Conservation (phyloP, 2,329 filamentous ascomycete genomes). For the Pseudonectria foliicola region DNA sequence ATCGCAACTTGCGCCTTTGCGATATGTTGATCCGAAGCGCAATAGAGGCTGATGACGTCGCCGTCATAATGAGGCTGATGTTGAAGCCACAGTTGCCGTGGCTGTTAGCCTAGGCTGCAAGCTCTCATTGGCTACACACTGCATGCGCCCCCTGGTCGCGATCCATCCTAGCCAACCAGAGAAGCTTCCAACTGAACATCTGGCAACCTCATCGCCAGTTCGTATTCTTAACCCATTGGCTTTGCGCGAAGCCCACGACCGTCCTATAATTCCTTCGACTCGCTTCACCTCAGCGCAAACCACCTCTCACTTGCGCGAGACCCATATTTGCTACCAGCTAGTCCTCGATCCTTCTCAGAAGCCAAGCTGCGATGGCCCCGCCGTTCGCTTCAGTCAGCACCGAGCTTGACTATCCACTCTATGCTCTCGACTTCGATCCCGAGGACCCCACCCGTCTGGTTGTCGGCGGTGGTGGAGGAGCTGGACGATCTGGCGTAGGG, state of each 20-base stretch:
- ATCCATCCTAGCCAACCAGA: conserved; percentile 13
- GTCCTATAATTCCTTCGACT: too few relatives aligned
- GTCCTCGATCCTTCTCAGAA: background rate
- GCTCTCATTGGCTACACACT: conserved; percentile 8
- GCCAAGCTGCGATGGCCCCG: conserved; percentile 26
- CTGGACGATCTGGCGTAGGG: conserved; percentile 70
- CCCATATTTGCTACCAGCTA: too few relatives aligned
- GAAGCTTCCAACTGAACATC: conserved; percentile 16
- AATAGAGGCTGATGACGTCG: background rate
- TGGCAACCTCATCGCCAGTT: conserved; percentile 13
- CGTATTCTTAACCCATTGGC: conserved; percentile 7
- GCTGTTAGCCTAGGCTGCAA: conserved; percentile 5
- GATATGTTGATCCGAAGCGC: conserved; percentile 1
- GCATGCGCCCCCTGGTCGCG: conserved; percentile 2
- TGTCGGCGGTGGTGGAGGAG: conserved; percentile 82
- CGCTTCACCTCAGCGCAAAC: too few relatives aligned
- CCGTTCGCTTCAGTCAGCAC: conserved; percentile 49
- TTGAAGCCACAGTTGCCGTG: conserved; percentile 8
- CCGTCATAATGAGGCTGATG: background rate
- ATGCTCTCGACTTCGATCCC: conserved; percentile 81
- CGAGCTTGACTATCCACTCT: conserved; percentile 75
- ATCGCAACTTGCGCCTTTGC: too few relatives aligned
- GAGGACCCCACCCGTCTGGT: conserved; percentile 68
- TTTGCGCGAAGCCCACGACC: too few relatives aligned
- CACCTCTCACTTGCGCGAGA: too few relatives aligned